phyloP scores from a whole-genome alignment of 75 land plant genomes.

The Ceratopteris richardii region DNA sequence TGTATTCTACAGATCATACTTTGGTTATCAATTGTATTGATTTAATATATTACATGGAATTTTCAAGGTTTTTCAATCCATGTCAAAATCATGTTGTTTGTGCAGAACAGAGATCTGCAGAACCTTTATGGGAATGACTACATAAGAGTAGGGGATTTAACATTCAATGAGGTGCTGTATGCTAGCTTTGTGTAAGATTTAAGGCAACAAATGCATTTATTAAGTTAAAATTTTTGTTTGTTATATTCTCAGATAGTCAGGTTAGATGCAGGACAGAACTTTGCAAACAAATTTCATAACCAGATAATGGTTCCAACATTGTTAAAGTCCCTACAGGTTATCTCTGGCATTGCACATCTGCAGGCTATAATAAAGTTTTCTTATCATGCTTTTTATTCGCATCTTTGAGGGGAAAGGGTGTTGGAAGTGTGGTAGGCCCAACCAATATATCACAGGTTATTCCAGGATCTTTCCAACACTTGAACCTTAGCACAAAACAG shows the following conservation, averaged over 20 bases:
- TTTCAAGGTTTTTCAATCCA: too few species aligned
- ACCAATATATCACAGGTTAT: too few species aligned
- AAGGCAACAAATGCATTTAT: too few species aligned
- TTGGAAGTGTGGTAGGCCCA: too few species aligned
- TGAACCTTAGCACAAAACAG: too few species aligned
- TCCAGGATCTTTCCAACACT: too few species aligned
- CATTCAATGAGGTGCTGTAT: constrained; percentile 12
- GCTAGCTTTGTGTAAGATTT: background rate
- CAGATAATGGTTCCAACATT: constrained; percentile 9
- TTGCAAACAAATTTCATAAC: constrained; percentile 10
- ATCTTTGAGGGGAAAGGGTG: too few species aligned
- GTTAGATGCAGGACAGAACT: constrained; percentile 15
- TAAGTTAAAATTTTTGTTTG: background rate
- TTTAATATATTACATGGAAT: too few species aligned
- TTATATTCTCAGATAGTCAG: constrained; percentile 9
- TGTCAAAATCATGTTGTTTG: background rate
- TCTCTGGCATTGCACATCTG: too few species aligned
- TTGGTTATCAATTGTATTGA: background rate
- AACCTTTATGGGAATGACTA: constrained; percentile 8
- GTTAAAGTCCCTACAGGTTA: background rate
- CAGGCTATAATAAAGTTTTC: too few species aligned
- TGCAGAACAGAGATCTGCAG: constrained; percentile 30
- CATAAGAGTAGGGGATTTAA: constrained; percentile 22
- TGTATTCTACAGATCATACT: background rate
- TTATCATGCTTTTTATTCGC: too few species aligned